phyloP scores from a whole-genome alignment of 495 filamentous ascomycete species.

The Jackrogersella multiformis region DNA sequence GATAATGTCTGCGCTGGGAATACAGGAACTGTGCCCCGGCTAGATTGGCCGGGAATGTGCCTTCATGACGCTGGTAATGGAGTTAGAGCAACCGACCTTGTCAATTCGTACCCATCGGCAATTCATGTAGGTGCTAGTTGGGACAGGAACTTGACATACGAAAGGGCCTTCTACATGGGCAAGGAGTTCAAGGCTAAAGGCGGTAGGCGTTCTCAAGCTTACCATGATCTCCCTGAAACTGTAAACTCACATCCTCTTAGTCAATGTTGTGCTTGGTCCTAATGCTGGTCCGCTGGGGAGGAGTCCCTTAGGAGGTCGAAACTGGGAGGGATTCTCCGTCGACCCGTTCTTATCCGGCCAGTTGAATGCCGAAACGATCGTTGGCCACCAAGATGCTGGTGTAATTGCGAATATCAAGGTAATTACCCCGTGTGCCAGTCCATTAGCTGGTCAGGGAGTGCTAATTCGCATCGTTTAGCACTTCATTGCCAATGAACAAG shows the following conservation, averaged over 20 bases:
- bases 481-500: constrained; percentile 73
- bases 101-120: constrained; percentile 66
- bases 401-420: constrained; percentile 66
- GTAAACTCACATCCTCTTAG: constrained; percentile 64
- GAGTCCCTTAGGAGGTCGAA: constrained; percentile 60
- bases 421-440: neutral
- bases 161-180: constrained; percentile 63
- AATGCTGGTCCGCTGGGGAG: constrained; percentile 67
- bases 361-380: constrained; percentile 55
- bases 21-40: constrained; percentile 59
- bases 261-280: constrained; percentile 76
- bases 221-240: neutral
- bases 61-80: constrained; percentile 71
- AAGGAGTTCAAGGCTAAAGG: constrained; percentile 69
- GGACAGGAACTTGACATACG: constrained; percentile 59
- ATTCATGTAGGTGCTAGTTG: constrained; percentile 68
- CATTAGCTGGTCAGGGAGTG: neutral
- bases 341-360: constrained; percentile 61
- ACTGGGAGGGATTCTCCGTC: constrained; percentile 65
- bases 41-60: constrained; percentile 70
- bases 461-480: constrained; percentile 50
- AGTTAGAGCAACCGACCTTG: constrained; percentile 66
- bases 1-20: constrained; percentile 61
- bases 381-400: constrained; percentile 61
- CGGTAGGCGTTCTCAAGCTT: constrained; percentile 24